Base-by-base conservation (phyloP, 352 stramenopile species). In the Phytophthora sansomeana region DNA sequence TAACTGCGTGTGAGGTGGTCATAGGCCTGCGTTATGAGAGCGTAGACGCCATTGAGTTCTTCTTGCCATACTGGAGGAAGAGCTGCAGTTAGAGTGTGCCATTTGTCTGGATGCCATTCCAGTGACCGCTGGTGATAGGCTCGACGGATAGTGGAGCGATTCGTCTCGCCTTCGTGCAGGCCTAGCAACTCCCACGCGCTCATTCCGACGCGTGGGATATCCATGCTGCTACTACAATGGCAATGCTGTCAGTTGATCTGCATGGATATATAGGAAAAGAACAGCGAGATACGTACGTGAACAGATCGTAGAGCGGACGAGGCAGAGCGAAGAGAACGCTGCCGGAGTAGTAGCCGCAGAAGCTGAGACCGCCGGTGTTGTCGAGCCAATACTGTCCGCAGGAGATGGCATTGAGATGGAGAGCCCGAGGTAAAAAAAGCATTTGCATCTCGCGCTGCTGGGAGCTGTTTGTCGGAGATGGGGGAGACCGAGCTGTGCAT, bases 31-130 rank as follows among this genome's bases (percentile, higher is more conserved):
- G 74, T 85, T 39, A 92, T 65, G 29, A 80, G 75, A 16, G 66
- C 50, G 67, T 78, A 90, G 32, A 83, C 50, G 28, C 59, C 51
- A 10, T 67, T 39, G 5, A 81, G 61, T 43, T 74, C 58, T 4
- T 54, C 50, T 5, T 70, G 80, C 61, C 85, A 60, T 4, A 48
- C n/a, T n/a, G 61, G 44, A 49, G 69, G 63, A 28, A 72, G 46
- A 6, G 47, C 35, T 2, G 56, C 63, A 8, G 46, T 38, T 30
- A 70, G 54, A 24, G 77, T 21, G 43, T 65, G 54, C 80, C 84
- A 90, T 64, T 88, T 90, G 69, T 92, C 84, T 8, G 84, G 81
- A 65, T 92, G 81, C 80, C 82, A 92, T 59, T 89, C 74, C 48
- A 92, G 69, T 29, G 80, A 85, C 4, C 70, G 73, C n/a, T 61